Evolutionary conservation across 1,284 basidiomycete genomes (phyloP), one percentile per base, ranked within the genome.

Genomic region (Wolfiporia cocos): DNA sequence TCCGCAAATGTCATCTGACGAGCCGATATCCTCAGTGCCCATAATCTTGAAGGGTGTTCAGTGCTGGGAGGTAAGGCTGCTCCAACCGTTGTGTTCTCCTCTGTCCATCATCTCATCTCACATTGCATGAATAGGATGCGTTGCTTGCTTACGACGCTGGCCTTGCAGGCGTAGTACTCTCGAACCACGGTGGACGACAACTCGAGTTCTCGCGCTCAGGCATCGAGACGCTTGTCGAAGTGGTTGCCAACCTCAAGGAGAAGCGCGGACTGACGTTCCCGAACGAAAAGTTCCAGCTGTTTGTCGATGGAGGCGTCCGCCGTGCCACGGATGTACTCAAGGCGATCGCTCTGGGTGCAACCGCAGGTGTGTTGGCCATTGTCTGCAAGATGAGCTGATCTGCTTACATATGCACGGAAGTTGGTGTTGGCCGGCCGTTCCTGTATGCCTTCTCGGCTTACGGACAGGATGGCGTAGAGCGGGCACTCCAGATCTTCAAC

Each of bases 31-130:
- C 17, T 34, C 53, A 86, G 84, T 96, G 88, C 92, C 93, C 12
- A 69, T 98, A 44, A 80, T 96, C 46, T 69, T 97, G 40, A 98
- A 97, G 63, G 92, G 93, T 43, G 88, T 96, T 2, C 92, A 94
- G 62, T 82, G 82, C 53, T 94, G 90, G 89, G 92, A 95, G 66
- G 79, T 79, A 41, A 23, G 68, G 26, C 7, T 28, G 14, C 26
- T 28, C 26, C 26, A 28, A 7, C 7, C 26, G 9, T 28, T 28
- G 28, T 39, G 15, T 19, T 23, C 4, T 10, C 15, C 10, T 2
- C 12, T 11, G 5, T 6, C 30, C n/a, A 14, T 23, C 3, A 18
- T 42, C 22, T 17, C 18, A 21, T 22, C 12, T 14, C 11, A 35
- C 17, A 10, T 9, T 14, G 26, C 26, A 28, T 14, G 7, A 9